Evolutionary conservation across 768 basidiomycete genomes (phyloP), one percentile per base, ranked within the genome.

Genomic region (Melanogaster broomeanus): DNA sequence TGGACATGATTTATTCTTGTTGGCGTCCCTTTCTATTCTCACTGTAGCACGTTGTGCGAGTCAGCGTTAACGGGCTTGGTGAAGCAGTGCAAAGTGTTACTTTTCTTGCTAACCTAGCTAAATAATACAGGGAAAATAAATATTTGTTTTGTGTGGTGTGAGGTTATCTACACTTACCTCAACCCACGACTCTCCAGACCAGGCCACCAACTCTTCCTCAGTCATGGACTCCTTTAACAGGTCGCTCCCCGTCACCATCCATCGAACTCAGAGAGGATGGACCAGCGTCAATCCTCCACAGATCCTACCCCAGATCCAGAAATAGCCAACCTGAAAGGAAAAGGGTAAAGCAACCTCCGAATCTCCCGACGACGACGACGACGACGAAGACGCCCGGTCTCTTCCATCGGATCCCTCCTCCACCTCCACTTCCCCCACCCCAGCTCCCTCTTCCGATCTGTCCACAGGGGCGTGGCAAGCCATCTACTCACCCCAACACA

Each of bases 401-500:
- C 33, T 42, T 38, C 22, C 43, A 31, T 45, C 50, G 13, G 43
- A 43, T 18, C 28, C 37, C 28, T 8, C 56, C 19, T 19, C 49
- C 38, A n/a, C 54, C 1, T 33, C 62, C 15, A 18, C 61, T 9
- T 16, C 56, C 6, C 31, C 55, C 5, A 33, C 49, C 19, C 42
- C 59, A 43, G 51, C 42, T 25, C 52, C 35, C 46, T 58, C 40
- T 40, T 55, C 46, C 48, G 60, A 28, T 57, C 59, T 63, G 48
- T 64, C 65, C 18, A 61, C 59, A 16, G 61, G 63, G 47, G 70
- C 79, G 22, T 93, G 91, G 90, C 91, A 92, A 67, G 90, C 90
- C 33, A 78, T 93, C 27, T 93, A 78, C 71, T 84, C 90, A 1
- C 81, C 88, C 1, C 76, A 84, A 54, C 82, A 89, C 73, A 87